phyloP scores from a whole-genome alignment of 768 basidiomycete genomes.

The Collybiopsis confluens region DNA sequence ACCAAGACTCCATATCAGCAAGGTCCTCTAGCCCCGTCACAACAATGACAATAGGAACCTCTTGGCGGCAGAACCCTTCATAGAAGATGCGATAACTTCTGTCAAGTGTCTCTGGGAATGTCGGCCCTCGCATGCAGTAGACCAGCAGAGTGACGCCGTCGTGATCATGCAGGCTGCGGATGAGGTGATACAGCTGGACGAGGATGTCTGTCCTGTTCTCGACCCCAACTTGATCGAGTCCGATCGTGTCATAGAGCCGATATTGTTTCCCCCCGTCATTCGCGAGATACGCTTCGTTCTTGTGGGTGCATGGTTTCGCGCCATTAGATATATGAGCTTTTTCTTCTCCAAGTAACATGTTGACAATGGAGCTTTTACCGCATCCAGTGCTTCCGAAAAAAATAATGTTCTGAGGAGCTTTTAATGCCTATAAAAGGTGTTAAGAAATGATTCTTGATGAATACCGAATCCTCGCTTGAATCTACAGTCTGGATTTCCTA shows the following conservation, averaged over 20 bases:
- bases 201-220: conserved; percentile 24
- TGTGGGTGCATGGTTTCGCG: conserved; percentile 31
- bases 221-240: conserved; percentile 24
- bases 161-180: conserved; percentile 16
- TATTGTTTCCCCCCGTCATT: conserved; percentile 14
- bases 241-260: conserved; percentile 27
- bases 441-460: no score
- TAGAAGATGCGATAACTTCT: conserved; percentile 35
- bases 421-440: no score
- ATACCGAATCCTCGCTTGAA: no score
- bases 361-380: no score
- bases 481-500: no score
- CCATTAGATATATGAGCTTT: conserved; percentile 27
- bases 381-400: neutral
- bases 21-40: conserved; percentile 36
- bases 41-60: conserved; percentile 34
- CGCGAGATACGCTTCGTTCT: conserved; percentile 19
- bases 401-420: neutral
- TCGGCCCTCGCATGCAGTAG: conserved; percentile 35
- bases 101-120: conserved; percentile 26
- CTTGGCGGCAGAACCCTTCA: conserved; percentile 31
- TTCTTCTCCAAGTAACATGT: conserved; percentile 28
- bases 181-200: conserved; percentile 26
- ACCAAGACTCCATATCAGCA: conserved; percentile 25
- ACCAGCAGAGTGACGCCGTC: conserved; percentile 36